Conservation (phyloP, 1,139 yeast species). For the Kodamaea arcana region DNA sequence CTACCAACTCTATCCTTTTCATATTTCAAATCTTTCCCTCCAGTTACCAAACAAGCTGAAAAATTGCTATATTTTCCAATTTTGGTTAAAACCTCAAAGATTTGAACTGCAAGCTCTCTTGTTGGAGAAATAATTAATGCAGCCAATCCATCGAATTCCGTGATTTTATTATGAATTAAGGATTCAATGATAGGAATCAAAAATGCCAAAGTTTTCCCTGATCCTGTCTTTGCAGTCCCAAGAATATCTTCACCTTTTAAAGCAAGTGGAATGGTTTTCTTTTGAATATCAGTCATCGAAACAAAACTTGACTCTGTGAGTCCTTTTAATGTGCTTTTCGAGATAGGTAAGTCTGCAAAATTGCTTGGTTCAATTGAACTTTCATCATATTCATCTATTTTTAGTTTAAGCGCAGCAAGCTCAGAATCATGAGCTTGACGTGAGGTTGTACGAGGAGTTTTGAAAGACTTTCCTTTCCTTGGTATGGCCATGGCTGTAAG, state of each 20-base stretch:
- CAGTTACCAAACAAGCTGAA: constrained; percentile 94
- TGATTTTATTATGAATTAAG: constrained; percentile 70
- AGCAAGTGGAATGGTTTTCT: constrained; percentile 70
- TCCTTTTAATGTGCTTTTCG: constrained; percentile 64
- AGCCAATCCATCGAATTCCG: constrained; percentile 88
- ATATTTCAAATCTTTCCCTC: constrained; percentile 88
- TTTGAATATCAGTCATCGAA: constrained; percentile 82
- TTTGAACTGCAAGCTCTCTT: constrained; percentile 90
- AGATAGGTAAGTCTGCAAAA: constrained; percentile 72
- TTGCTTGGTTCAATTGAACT: not conserved
- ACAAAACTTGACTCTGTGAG: constrained; percentile 68
- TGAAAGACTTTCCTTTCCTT: constrained; percentile 2
- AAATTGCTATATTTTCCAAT: constrained; percentile 78
- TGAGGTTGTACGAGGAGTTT: constrained; percentile 16
- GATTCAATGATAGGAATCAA: constrained; percentile 79
- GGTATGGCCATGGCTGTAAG: not conserved
- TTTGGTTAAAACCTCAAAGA: constrained; percentile 80
- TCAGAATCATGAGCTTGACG: constrained; percentile 42
- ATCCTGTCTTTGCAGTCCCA: constrained; percentile 95
- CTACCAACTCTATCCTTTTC: constrained; percentile 82
- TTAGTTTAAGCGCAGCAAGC: constrained; percentile 40
- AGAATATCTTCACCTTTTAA: constrained; percentile 78
- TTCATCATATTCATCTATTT: constrained; percentile 50
- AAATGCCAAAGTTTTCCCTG: constrained; percentile 93
- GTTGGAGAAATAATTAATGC: constrained; percentile 92